Evolutionary conservation across 2,329 filamentous ascomycete species (phyloP).

Genomic region (Scytalidium lignicola): DNA sequence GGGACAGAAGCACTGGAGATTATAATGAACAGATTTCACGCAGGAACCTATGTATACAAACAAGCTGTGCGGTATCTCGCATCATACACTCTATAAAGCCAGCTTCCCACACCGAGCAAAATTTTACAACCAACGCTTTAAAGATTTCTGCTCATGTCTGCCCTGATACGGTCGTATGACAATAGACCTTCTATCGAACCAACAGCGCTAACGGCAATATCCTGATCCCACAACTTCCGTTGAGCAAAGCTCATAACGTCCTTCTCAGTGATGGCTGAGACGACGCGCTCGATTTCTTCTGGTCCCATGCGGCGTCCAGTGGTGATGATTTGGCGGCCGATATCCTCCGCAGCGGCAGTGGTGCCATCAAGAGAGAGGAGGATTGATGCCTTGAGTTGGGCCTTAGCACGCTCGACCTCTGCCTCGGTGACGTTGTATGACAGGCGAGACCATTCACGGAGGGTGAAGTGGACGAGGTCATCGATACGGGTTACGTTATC

Average conservation of each 20-base stretch:
- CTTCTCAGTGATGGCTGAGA: slow-evolving; percentile 86
- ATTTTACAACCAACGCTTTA: slow-evolving; percentile 13
- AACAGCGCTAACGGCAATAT: slow-evolving; percentile 88
- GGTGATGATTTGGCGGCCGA: slow-evolving; percentile 96
- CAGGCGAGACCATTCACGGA: slow-evolving; percentile 96
- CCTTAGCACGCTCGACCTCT: slow-evolving; percentile 97
- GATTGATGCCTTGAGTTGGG: slow-evolving; percentile 97
- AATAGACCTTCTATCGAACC: slow-evolving; percentile 84
- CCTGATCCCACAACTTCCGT: slow-evolving; percentile 95
- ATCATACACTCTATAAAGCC: slow-evolving; percentile 28
- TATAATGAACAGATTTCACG: slow-evolving; percentile 3
- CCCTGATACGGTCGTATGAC: slow-evolving; percentile 73
- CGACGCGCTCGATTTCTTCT: slow-evolving; percentile 88
- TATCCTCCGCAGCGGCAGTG: slow-evolving; percentile 95
- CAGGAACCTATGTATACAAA: slow-evolving; percentile 28
- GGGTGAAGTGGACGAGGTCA: slow-evolving; percentile 95
- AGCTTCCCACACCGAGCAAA: slow-evolving; percentile 9
- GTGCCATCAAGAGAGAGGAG: slow-evolving; percentile 96
- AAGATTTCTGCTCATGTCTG: slow-evolving; percentile 79
- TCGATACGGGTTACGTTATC: slow-evolving; percentile 85
- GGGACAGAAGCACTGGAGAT: not conserved
- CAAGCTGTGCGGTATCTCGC: slow-evolving; percentile 20
- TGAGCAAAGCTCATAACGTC: slow-evolving; percentile 96
- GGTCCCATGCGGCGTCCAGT: slow-evolving; percentile 88
- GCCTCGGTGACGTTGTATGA: slow-evolving; percentile 81